Percentiles rank a stretch among this genome's conserved stretches.
phyloP scores from a whole-genome alignment of 768 basidiomycete species.

The Suillus subluteus region DNA sequence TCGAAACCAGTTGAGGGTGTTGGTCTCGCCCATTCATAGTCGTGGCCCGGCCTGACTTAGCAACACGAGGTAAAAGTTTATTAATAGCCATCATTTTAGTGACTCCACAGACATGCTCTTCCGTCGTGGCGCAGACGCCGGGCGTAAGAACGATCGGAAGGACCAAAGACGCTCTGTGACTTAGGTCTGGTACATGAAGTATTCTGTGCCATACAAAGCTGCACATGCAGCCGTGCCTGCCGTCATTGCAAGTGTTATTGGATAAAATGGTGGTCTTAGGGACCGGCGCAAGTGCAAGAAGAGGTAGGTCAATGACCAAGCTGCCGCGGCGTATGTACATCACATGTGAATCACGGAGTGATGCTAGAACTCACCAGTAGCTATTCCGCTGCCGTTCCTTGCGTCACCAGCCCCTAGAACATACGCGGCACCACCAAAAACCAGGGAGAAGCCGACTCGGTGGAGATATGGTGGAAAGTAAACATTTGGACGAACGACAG shows the following conservation, averaged over 20 bases:
- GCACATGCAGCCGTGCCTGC: slow-evolving; percentile 34
- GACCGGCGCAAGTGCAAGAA: slow-evolving; percentile 42
- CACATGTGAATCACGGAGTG: not conserved
- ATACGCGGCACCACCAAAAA: slow-evolving; percentile 49
- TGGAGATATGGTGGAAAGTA: slow-evolving; percentile 46
- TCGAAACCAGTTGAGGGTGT: not conserved
- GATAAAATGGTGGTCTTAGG: slow-evolving; percentile 33
- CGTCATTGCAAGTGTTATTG: slow-evolving; percentile 38
- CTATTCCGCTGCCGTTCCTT: slow-evolving; percentile 48
- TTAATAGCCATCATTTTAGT: not conserved
- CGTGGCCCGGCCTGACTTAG: not conserved
- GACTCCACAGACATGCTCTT: not conserved
- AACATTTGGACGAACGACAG: slow-evolving; percentile 29
- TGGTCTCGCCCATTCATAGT: not conserved
- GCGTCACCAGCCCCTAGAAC: slow-evolving; percentile 42
- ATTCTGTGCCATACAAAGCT: slow-evolving; percentile 31
- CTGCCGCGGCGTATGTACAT: slow-evolving; percentile 24
- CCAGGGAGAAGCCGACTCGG: slow-evolving; percentile 46
- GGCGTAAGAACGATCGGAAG: not conserved
- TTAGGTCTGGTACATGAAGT: slow-evolving; percentile 29
- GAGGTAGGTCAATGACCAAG: slow-evolving; percentile 52
- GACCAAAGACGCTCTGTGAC: not conserved
- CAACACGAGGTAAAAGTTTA: not conserved
- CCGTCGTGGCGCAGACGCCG: too few species aligned
- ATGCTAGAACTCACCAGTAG: slow-evolving; percentile 29